These are phyloP conservation scores for Cutaneotrichosporon sp. DNA, from an alignment of 1,284 basidiomycete species.

Conservation along the genomic window DNA sequence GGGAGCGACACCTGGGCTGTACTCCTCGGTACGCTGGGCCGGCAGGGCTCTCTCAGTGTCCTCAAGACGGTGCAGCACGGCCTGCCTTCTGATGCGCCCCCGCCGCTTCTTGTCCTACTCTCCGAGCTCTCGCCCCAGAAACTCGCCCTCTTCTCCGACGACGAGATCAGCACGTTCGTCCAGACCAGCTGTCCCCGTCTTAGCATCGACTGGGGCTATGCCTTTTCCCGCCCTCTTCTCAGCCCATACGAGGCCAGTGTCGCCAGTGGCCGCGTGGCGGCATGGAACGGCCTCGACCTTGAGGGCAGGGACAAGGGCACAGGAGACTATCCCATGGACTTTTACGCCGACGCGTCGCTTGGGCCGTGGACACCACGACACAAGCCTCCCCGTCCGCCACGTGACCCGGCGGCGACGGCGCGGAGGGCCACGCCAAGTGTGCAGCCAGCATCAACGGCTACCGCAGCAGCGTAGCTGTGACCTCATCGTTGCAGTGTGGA, in stretches of 20 bases:
- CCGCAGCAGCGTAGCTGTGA: no score
- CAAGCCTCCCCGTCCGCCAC: slow-evolving; percentile 13
- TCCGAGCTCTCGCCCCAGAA: slow-evolving; percentile 96
- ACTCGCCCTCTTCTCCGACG: slow-evolving; percentile 63
- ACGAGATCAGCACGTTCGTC: slow-evolving; percentile 23
- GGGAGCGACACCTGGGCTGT: slow-evolving; percentile 68
- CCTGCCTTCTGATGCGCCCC: slow-evolving; percentile 50
- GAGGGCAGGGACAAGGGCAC: slow-evolving; percentile 37
- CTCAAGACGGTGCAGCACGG: slow-evolving; percentile 73
- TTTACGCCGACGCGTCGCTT: slow-evolving; percentile 59
- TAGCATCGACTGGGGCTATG: slow-evolving; percentile 94
- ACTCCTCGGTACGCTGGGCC: slow-evolving; percentile 88
- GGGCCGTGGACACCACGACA: slow-evolving; percentile 49
- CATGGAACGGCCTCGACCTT: slow-evolving; percentile 39
- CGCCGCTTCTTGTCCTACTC: slow-evolving; percentile 70
- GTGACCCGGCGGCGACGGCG: not conserved
- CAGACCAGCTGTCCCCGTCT: slow-evolving; percentile 26
- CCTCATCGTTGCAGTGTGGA: no score
- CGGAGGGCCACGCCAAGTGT: no score
- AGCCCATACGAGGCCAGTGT: slow-evolving; percentile 93
- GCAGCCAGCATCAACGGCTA: no score
- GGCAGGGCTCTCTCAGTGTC: slow-evolving; percentile 89
- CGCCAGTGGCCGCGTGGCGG: slow-evolving; percentile 65
- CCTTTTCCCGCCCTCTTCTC: slow-evolving; percentile 81
- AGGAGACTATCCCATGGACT: slow-evolving; percentile 86